These are phyloP conservation scores for Trifolium subterraneum DNA, from an alignment of 306 rosid species.

Conservation along the genomic window DNA sequence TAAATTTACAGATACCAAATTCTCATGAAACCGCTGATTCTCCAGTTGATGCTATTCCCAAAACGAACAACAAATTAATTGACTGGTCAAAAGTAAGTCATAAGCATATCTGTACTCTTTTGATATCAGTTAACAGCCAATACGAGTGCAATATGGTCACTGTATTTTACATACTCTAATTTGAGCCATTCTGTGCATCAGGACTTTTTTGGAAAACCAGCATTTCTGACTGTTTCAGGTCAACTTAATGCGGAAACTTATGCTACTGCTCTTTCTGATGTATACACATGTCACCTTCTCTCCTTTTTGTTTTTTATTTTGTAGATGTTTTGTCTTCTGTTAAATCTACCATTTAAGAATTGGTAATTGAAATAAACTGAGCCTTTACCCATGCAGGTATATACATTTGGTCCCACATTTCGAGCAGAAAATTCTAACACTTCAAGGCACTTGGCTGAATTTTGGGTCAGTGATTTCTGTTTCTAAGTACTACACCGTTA, in stretches of 20 bases:
- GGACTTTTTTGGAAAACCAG: constrained; percentile 96
- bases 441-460: constrained; percentile 95
- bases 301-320: not conserved
- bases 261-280: constrained; percentile 98
- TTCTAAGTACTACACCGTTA: constrained; percentile 3
- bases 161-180: constrained; percentile 38
- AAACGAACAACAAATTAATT: constrained; percentile 64
- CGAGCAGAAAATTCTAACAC: constrained; percentile 98
- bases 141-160: constrained; percentile 5
- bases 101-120: constrained; percentile 38
- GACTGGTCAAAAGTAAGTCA: constrained; percentile 94
- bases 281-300: constrained; percentile 48
- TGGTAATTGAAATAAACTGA: constrained; percentile 31
- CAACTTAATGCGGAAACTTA: constrained; percentile 98
- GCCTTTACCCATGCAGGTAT: constrained; percentile 59
- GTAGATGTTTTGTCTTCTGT: constrained; percentile 15
- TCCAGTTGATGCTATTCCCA: constrained; percentile 73
- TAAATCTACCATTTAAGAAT: constrained; percentile 36
- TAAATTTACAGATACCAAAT: constrained; percentile 72
- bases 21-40: constrained; percentile 74
- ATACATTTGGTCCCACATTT: constrained; percentile 97
- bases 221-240: constrained; percentile 95
- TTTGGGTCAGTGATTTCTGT: constrained; percentile 71
- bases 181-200: constrained; percentile 46
- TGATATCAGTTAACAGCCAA: constrained; percentile 26